Evolutionary conservation across 495 filamentous ascomycete genomes (phyloP).

Genomic region (Neurospora sp.): DNA sequence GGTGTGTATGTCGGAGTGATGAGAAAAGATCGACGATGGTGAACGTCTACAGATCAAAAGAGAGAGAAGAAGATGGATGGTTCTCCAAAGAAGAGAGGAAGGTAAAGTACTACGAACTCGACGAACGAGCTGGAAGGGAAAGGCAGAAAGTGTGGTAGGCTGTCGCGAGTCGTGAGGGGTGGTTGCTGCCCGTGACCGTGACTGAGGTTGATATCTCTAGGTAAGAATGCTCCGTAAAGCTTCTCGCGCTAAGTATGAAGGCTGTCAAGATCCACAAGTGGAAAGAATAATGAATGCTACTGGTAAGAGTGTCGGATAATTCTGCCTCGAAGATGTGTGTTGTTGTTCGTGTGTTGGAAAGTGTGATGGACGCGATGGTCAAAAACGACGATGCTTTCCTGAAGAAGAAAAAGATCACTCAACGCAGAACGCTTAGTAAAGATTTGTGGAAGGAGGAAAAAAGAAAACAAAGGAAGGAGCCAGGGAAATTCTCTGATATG

Average conservation of each 20-base stretch:
- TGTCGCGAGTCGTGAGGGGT: background rate
- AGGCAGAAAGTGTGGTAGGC: background rate
- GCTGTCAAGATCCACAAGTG: background rate
- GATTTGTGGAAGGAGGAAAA: background rate
- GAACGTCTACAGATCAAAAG: slow-evolving; percentile 2
- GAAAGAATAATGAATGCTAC: background rate
- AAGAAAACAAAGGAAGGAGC: background rate
- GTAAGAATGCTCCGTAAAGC: background rate
- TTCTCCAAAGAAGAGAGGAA: background rate
- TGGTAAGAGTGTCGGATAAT: background rate
- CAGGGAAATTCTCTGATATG: background rate
- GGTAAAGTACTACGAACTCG: background rate
- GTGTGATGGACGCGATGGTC: background rate
- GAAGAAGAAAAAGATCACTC: background rate
- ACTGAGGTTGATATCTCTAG: background rate
- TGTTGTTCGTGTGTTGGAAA: background rate
- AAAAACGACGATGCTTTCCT: background rate
- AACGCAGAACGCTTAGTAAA: background rate
- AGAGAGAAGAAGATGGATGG: background rate
- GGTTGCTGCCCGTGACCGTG: background rate
- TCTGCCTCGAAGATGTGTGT: background rate
- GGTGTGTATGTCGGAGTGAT: background rate
- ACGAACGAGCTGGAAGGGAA: background rate
- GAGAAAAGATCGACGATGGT: slow-evolving; percentile 6
- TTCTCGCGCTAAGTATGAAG: background rate